Conservation (phyloP, 2,329 filamentous ascomycete species). For the Zymoseptoria crescenta region DNA sequence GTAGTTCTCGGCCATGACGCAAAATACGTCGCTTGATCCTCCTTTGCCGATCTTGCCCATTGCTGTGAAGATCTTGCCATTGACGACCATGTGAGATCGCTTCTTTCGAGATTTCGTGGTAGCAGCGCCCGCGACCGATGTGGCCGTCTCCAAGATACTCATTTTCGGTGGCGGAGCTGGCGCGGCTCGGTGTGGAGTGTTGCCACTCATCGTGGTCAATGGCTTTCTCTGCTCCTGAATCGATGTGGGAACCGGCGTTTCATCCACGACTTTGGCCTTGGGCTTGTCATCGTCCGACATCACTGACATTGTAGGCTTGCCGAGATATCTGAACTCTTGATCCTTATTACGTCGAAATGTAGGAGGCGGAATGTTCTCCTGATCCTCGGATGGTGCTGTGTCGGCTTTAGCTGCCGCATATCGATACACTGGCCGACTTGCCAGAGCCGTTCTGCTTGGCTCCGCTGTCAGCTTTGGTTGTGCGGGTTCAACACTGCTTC, state of each 20-base stretch:
- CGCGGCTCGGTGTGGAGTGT: slow-evolving; percentile 71
- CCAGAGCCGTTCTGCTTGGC: slow-evolving; percentile 31
- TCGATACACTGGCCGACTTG: slow-evolving; percentile 39
- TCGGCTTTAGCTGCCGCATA: slow-evolving; percentile 41
- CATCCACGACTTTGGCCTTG: slow-evolving; percentile 35
- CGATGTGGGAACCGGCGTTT: slow-evolving; percentile 33
- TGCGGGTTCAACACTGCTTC: slow-evolving; percentile 21
- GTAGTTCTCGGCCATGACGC: slow-evolving; percentile 93
- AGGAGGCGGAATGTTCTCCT: slow-evolving; percentile 74
- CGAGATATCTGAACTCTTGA: slow-evolving; percentile 46
- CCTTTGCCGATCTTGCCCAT: slow-evolving; percentile 87
- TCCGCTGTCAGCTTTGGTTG: slow-evolving; percentile 16
- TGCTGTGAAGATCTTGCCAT: slow-evolving; percentile 82
- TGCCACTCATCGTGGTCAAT: slow-evolving; percentile 49
- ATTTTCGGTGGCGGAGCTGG: slow-evolving; percentile 84
- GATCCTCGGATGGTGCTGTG: slow-evolving; percentile 60
- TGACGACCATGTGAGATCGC: slow-evolving; percentile 76
- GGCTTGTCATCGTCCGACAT: slow-evolving; percentile 40
- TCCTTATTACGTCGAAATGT: slow-evolving; percentile 58
- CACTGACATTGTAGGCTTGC: slow-evolving; percentile 49
- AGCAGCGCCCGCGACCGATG: slow-evolving; percentile 70
- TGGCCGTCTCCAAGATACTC: slow-evolving; percentile 89
- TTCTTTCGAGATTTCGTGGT: slow-evolving; percentile 68
- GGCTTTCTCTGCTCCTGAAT: slow-evolving; percentile 35
- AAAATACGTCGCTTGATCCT: slow-evolving; percentile 89